Evolutionary conservation across 176 grass and related monocot species (phyloP).

Genomic region (Lolium multiflorum): DNA sequence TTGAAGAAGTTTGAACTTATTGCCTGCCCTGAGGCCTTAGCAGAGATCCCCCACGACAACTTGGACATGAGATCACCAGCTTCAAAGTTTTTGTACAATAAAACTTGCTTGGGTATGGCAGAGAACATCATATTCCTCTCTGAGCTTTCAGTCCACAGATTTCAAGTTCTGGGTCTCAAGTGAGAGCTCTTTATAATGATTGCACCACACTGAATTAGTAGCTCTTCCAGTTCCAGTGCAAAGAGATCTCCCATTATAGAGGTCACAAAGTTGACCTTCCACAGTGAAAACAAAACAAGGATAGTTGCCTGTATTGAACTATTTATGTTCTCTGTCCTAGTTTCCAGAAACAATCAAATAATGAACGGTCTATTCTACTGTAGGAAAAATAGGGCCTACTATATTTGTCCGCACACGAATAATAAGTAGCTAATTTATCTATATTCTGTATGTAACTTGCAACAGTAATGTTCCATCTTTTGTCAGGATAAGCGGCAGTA

Average conservation of each 20-base stretch:
- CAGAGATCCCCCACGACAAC: background rate
- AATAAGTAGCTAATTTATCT: no score
- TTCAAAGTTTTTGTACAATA: background rate
- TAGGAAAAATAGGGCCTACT: no score
- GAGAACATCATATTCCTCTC: background rate
- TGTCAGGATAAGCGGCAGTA: background rate
- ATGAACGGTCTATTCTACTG: no score
- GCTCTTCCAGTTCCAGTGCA: background rate
- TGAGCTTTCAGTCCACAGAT: background rate
- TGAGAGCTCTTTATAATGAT: background rate
- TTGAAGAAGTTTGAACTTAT: background rate
- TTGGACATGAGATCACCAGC: background rate
- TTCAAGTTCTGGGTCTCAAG: background rate
- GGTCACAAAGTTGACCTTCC: background rate
- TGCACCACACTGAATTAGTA: background rate
- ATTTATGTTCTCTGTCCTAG: slow-evolving; percentile 47
- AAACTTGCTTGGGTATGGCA: background rate
- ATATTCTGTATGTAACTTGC: no score
- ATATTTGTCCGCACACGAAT: no score
- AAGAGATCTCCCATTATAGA: background rate
- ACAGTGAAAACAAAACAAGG: slow-evolving; percentile 38
- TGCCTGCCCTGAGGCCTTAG: background rate
- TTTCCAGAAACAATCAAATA: slow-evolving; percentile 29
- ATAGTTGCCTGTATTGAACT: slow-evolving; percentile 44
- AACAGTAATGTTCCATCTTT: background rate